Conservation (phyloP, 2,329 filamentous ascomycete species). For the Aspergillus sp. region DNA sequence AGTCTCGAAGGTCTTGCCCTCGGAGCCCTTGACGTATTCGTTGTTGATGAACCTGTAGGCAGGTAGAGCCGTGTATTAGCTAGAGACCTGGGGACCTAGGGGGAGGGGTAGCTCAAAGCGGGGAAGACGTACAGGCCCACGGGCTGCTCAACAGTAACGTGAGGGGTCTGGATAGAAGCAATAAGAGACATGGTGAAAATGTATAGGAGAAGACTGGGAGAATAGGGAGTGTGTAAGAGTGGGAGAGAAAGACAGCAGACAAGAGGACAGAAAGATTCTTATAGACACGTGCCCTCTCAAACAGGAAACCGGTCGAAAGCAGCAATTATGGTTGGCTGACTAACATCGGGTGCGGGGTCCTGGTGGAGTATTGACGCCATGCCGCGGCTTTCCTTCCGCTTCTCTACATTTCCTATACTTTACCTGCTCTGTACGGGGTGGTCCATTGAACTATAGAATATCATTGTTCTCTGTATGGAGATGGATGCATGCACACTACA, state of each 20-base stretch:
- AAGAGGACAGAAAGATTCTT: neutral
- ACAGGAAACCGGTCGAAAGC: neutral
- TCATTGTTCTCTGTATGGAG: no score
- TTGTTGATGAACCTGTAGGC: constrained; percentile 37
- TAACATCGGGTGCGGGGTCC: no score
- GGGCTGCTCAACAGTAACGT: constrained; percentile 33
- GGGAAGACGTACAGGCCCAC: constrained; percentile 26
- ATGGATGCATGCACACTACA: no score
- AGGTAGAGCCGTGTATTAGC: neutral
- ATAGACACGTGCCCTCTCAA: neutral
- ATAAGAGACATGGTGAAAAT: constrained; percentile 26
- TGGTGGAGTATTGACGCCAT: no score
- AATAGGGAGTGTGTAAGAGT: neutral
- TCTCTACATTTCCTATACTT: no score
- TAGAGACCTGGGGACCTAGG: neutral
- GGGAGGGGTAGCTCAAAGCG: neutral
- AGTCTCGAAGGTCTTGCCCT: constrained; percentile 87
- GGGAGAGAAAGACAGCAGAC: neutral
- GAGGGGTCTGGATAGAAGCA: constrained; percentile 30
- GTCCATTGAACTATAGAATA: no score
- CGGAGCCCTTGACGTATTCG: constrained; percentile 65
- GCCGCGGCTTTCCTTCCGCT: no score
- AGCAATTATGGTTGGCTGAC: no score
- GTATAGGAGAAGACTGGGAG: neutral
- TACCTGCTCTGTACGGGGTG: no score